These are phyloP conservation scores for Beta vulgaris DNA, from an alignment of 148 eudicot genomes.

Conservation along the genomic window DNA sequence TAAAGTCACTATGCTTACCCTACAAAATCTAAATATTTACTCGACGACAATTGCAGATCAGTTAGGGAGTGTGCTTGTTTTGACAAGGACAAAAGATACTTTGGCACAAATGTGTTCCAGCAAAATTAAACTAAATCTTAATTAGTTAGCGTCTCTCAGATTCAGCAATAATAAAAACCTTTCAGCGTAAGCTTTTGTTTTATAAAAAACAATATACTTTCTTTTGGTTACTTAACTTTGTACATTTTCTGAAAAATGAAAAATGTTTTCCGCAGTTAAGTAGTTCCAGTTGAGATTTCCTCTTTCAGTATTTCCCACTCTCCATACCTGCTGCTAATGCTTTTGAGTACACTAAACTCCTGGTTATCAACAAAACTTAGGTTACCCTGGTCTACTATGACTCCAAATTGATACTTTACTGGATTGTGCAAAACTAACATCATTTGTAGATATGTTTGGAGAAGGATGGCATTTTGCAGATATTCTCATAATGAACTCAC, in stretches of 20 bases:
- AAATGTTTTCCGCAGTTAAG: neutral
- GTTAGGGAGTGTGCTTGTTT: too few species aligned
- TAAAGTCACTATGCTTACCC: neutral
- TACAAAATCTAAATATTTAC: neutral
- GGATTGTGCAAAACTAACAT: neutral
- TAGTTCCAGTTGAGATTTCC: neutral
- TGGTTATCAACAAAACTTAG: neutral
- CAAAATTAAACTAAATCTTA: too few species aligned
- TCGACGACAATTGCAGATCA: too few species aligned
- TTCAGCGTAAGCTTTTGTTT: too few species aligned
- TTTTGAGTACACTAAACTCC: neutral
- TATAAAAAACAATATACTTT: too few species aligned
- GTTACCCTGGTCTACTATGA: neutral
- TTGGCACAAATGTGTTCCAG: too few species aligned
- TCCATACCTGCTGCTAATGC: neutral
- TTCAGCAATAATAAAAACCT: too few species aligned
- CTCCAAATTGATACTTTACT: neutral
- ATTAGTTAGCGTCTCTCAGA: too few species aligned
- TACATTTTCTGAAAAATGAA: neutral
- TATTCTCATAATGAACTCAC: neutral
- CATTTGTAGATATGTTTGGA: neutral
- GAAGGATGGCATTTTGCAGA: neutral
- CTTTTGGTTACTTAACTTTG: neutral
- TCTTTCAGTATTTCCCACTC: neutral
- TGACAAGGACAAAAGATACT: too few species aligned